Evolutionary conservation across 2,329 filamentous ascomycete genomes (phyloP).

Genomic region (Penicillium thymicola): DNA sequence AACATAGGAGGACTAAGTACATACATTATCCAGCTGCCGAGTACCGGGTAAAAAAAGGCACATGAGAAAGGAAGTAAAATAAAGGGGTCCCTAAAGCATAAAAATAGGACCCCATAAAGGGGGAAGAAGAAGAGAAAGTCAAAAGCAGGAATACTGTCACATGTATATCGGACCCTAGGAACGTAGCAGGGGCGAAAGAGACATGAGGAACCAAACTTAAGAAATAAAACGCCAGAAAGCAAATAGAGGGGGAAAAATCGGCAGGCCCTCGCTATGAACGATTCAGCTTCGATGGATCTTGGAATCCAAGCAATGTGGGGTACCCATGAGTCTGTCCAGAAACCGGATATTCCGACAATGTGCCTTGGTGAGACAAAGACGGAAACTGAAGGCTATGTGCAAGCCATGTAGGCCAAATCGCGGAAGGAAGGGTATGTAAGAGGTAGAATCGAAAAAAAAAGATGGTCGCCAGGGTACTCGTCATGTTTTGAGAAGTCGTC

Average conservation of each 20-base stretch:
- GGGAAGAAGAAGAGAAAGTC: slow-evolving; percentile 20
- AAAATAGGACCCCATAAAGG: slow-evolving; percentile 18
- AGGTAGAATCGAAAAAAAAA: slow-evolving; percentile 14
- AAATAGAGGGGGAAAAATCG: slow-evolving; percentile 21
- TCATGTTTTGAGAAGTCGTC: slow-evolving; percentile 34
- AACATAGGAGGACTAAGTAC: slow-evolving; percentile 33
- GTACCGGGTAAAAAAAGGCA: slow-evolving; percentile 25
- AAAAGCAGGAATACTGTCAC: slow-evolving; percentile 16
- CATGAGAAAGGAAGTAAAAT: slow-evolving; percentile 20
- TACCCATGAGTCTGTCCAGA: not conserved
- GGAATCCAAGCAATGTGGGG: slow-evolving; percentile 3
- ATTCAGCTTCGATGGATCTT: slow-evolving; percentile 16
- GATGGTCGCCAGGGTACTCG: slow-evolving; percentile 31
- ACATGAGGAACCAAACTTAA: slow-evolving; percentile 27
- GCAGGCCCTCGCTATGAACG: slow-evolving; percentile 33
- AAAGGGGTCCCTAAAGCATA: slow-evolving; percentile 12
- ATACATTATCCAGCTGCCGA: slow-evolving; percentile 39
- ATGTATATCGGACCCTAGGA: slow-evolving; percentile 38
- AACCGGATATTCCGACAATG: not conserved
- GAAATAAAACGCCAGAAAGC: slow-evolving; percentile 29
- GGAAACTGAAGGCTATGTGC: slow-evolving; percentile 31
- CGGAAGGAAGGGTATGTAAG: slow-evolving; percentile 25
- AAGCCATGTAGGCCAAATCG: slow-evolving; percentile 24
- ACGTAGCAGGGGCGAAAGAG: slow-evolving; percentile 39
- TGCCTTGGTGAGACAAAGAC: slow-evolving; percentile 9